Base-by-base conservation (phyloP, 208 protist genomes). In the Ichthyophonus hoferi region DNA sequence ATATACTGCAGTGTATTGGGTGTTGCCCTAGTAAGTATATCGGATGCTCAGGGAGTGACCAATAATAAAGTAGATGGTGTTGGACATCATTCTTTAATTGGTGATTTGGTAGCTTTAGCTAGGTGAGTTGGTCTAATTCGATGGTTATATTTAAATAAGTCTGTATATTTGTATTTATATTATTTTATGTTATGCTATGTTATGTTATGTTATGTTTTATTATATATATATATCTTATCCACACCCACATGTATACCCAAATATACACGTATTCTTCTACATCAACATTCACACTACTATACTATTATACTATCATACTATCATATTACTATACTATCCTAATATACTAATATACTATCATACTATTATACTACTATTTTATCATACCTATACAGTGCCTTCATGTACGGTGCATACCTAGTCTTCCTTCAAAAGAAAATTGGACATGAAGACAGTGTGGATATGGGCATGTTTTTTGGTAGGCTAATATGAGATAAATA, bases 401-500 rank as follows among this genome's bases (percentile, higher is more conserved):
- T 87, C 14, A 14, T 90, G 31, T 90, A 90, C 42, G 88, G 81
- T 17, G 37, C 33, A 34, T 90, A 90, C 38, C 40, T 90, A 17
- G 82, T 87, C 2, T 90, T 90, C 35, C 38, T 90, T 1, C 43
- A 90, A 79, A 3, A 39, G 14, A 7, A 24, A 0, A 77, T 90
- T 12, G 82, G 58, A 3, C 31, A 38, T 43, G 88, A 90, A 34
- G 82, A 90, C 40, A 12, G 78, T n/a, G 34, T 90, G 12, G 81
- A 88, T 38, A 87, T 90, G 40, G 24, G 39, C 37, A 3, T 90
- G 17, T 90, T 90, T 38, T 90, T 90, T 88, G 88, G 50, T 67
- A 67, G 7, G n/a, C n/a, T n/a, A n/a, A n/a, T n/a, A n/a, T n/a
- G n/a, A n/a, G n/a, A n/a, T n/a, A n/a, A n/a, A n/a, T n/a, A n/a